phyloP scores from a whole-genome alignment of 139 green algal genomes.

The Asterochloris erici region DNA sequence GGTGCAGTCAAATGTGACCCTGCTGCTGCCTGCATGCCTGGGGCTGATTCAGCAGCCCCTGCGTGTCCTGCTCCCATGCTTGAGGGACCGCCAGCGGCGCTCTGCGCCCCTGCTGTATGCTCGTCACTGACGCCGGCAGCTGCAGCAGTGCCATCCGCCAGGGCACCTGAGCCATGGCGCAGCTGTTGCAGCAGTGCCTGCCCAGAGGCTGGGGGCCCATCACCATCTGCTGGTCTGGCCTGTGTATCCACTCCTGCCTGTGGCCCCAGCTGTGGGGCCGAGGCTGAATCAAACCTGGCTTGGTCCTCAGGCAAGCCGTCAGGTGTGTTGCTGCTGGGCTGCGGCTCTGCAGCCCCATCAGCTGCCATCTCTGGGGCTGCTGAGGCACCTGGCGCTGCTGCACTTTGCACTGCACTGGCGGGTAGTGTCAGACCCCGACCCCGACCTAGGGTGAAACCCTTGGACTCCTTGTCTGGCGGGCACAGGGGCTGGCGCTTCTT shows the following conservation, averaged over 20 bases:
- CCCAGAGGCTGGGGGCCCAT: not conserved
- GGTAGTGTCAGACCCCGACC: not conserved
- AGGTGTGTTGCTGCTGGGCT: not conserved
- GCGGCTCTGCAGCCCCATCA: not conserved
- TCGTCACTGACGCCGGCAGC: too few relatives aligned
- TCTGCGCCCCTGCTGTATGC: too few relatives aligned
- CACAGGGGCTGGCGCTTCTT: slow-evolving; percentile 17
- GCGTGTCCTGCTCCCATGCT: too few relatives aligned
- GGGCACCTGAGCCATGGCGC: not conserved
- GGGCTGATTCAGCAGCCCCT: too few relatives aligned
- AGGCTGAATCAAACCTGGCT: not conserved
- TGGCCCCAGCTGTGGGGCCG: not conserved
- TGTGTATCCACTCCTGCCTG: not conserved
- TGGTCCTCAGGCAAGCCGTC: not conserved
- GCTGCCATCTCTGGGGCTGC: not conserved
- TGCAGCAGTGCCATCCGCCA: too few relatives aligned
- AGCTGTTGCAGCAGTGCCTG: slow-evolving; percentile 16
- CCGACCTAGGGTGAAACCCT: slow-evolving; percentile 29
- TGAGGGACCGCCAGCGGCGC: too few relatives aligned
- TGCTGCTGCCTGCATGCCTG: too few relatives aligned
- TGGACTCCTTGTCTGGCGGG: slow-evolving; percentile 17
- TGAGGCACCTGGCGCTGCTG: not conserved
- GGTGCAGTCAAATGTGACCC: too few relatives aligned
- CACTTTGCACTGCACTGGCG: not conserved
- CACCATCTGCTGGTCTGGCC: not conserved